phyloP scores from a whole-genome alignment of 2,329 filamentous ascomycete species.

The Epichloe brachyelytri region DNA sequence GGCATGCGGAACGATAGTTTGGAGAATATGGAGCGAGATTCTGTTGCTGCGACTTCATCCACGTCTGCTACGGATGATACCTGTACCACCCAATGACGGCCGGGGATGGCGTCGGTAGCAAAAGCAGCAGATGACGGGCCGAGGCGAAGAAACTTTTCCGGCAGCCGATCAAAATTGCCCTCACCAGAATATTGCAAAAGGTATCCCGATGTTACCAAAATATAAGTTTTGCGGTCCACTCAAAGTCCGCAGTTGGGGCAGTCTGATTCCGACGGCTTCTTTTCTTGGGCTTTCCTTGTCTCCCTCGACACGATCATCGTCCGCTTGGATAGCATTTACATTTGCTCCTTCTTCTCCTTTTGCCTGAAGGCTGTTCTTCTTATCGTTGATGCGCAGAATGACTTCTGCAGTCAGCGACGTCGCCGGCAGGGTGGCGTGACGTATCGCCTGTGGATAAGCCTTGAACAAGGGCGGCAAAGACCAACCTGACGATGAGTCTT shows the following conservation, averaged over 20 bases:
- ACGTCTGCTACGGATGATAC: conserved; percentile 53
- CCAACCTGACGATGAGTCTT: conserved; percentile 35
- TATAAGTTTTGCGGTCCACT: conserved; percentile 62
- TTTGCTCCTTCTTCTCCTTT: conserved; percentile 8
- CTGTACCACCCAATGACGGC: conserved; percentile 68
- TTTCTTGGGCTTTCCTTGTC: conserved; percentile 29
- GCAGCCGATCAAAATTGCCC: conserved; percentile 56
- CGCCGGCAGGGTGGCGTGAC: conserved; percentile 56
- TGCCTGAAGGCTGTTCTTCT: conserved; percentile 20
- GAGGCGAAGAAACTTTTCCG: conserved; percentile 61
- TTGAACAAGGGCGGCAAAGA: conserved; percentile 70
- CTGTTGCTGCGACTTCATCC: conserved; percentile 36
- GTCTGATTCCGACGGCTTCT: conserved; percentile 32
- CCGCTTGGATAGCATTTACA: background rate
- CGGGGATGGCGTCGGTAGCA: conserved; percentile 67
- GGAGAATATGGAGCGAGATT: conserved; percentile 50
- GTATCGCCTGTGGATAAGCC: conserved; percentile 73
- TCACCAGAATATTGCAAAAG: conserved; percentile 62
- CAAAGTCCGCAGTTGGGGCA: conserved; percentile 32
- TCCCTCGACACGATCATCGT: background rate
- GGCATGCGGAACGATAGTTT: conserved; percentile 44
- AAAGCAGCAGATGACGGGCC: conserved; percentile 67
- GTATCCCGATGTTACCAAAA: conserved; percentile 58
- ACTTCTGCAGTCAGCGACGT: conserved; percentile 56
- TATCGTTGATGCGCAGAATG: conserved; percentile 48